Base-by-base conservation (phyloP, 192 early-diverging fungal species). In the Podila epicladia region DNA sequence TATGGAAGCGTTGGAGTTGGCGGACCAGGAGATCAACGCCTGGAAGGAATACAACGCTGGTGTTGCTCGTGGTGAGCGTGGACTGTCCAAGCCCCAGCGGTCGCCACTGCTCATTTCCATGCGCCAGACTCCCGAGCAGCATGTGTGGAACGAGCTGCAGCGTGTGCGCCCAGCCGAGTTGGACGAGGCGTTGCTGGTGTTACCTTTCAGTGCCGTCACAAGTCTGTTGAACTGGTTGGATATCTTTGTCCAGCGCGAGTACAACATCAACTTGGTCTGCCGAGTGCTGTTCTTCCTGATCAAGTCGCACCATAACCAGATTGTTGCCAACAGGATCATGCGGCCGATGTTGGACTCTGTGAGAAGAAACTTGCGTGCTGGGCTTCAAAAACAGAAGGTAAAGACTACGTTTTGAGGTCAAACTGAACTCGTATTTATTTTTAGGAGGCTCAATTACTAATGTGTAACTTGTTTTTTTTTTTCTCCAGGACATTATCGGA, bases 1-100 rank as follows among this genome's bases (percentile, higher is more conserved):
- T 48, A 91, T 97, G 73, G 97, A 97, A 71, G 96, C 98, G 9
- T 85, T 99, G 58, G 94, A 97, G 49, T 83, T 98, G 35, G 96
- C 92, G 65, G 94, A 96, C 70, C 90, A 93, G 66, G 96, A 98
- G 70, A 89, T 88, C 37, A 71, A 84, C 59, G 91, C 89, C 26
- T 88, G 91, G 90, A 84, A 85, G 45, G 90, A 83, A 24, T 93
- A 91, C 71, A 88, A 91, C 50, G 82, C 85, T 33, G 89, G 85
- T 65, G 32, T 73, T 11, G 77, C 77, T 38, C 65, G 71, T 13
- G 77, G 77, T 29, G 71, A 73, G 58, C 70, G 67, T 37, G 77
- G 77, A 22, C 22, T 80, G 60, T 69, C 66, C 17, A 80, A 80
- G 58, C 77, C 77, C 26, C 77, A 80, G 58, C 67, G 77, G n/a